Evolutionary conservation across 768 basidiomycete genomes (phyloP).

Genomic region (Leccinum olivaceopallidum): DNA sequence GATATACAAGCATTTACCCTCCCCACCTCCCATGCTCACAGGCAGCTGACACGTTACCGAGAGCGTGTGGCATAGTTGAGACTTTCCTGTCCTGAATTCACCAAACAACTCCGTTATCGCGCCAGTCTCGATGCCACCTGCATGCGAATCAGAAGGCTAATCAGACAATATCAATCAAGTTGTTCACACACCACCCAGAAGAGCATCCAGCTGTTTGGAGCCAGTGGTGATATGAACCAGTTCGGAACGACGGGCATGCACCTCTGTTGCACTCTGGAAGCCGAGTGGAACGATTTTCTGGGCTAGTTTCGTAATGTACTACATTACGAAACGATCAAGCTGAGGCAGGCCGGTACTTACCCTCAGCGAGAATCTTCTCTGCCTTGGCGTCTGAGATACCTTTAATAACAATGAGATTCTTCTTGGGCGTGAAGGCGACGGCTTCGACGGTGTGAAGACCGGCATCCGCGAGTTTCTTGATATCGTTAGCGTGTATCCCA

Average conservation of each 20-base stretch:
- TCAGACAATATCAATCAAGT: not conserved
- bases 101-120: conserved; percentile 98
- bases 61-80: conserved; percentile 96
- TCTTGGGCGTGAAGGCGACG: conserved; percentile 97
- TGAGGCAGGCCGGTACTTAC: conserved; percentile 41
- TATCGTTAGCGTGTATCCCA: conserved; percentile 86
- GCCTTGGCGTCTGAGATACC: conserved; percentile 97
- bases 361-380: conserved; percentile 92
- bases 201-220: conserved; percentile 92
- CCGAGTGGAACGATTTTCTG: conserved; percentile 96
- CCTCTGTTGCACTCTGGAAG: conserved; percentile 97
- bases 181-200: conserved; percentile 74
- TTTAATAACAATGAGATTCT: conserved; percentile 85
- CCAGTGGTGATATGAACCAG: conserved; percentile 97
- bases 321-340: not conserved
- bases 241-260: conserved; percentile 92
- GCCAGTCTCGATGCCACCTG: conserved; percentile 96
- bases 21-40: conserved; percentile 96
- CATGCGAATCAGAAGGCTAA: conserved; percentile 17
- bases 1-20: conserved; percentile 98
- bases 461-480: conserved; percentile 92
- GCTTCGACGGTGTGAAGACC: conserved; percentile 94
- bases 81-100: conserved; percentile 98
- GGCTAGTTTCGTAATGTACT: conserved; percentile 46
- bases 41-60: conserved; percentile 98